Evolutionary conservation across 306 rosid genomes (phyloP).

Genomic region (Sophora flavescens): DNA sequence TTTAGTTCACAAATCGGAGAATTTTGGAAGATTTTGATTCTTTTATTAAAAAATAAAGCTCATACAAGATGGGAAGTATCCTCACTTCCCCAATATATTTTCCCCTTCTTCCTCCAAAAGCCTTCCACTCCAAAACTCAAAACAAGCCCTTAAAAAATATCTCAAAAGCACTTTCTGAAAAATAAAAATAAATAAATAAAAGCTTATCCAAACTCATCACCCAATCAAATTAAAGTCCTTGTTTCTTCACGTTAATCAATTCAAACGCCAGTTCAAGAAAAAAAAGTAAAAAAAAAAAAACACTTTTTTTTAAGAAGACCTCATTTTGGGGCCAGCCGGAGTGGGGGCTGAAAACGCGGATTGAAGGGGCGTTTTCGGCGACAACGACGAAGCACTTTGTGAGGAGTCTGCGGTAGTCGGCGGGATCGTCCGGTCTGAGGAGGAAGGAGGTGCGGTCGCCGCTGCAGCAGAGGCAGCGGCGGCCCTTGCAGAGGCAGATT

Average conservation of each 20-base stretch:
- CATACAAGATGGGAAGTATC: too few species aligned
- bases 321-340: constrained; percentile 59
- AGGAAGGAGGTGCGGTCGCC: constrained; percentile 50
- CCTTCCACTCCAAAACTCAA: too few species aligned
- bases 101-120: too few species aligned
- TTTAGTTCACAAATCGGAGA: too few species aligned
- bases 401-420: constrained; percentile 61
- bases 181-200: too few species aligned
- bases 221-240: too few species aligned
- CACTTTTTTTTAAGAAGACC: constrained; percentile 46
- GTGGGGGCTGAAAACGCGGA: constrained; percentile 37
- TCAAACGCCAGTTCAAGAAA: background rate
- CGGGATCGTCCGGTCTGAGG: constrained; percentile 65
- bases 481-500: constrained; percentile 56
- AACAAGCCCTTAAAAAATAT: too few species aligned
- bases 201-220: background rate
- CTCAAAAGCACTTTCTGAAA: too few species aligned
- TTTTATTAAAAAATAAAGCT: too few species aligned
- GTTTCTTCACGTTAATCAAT: background rate
- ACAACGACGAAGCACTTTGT: constrained; percentile 59
- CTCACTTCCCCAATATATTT: too few species aligned
- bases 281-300: background rate
- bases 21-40: too few species aligned
- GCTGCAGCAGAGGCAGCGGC: constrained; percentile 60
- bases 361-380: constrained; percentile 49